phyloP scores from a whole-genome alignment of 2,329 filamentous ascomycete genomes.

The Akanthomyces uredinophilus region DNA sequence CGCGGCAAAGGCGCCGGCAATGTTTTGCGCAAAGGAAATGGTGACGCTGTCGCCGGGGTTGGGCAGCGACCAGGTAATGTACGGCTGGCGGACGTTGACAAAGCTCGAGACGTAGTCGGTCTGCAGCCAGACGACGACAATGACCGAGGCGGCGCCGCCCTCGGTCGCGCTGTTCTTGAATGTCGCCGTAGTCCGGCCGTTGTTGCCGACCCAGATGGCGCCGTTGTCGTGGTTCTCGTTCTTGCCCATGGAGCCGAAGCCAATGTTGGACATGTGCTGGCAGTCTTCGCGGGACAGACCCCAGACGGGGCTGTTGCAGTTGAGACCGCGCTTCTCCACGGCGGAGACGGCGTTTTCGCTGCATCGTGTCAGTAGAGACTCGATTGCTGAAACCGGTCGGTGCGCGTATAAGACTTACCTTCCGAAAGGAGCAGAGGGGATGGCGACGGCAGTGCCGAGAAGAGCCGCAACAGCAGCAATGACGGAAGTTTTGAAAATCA shows the following conservation, averaged over 20 bases:
- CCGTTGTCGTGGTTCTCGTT: constrained; percentile 22
- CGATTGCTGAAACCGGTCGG: too few relatives aligned
- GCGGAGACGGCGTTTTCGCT: neutral
- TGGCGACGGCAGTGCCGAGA: neutral
- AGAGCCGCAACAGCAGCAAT: constrained; percentile 6
- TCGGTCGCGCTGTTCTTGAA: constrained; percentile 24
- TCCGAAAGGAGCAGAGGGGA: neutral
- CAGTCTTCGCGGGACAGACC: constrained; percentile 24
- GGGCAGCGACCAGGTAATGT: constrained; percentile 35
- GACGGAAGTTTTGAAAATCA: constrained; percentile 5
- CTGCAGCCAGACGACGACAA: constrained; percentile 25
- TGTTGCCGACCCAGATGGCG: constrained; percentile 26
- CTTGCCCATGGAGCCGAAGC: constrained; percentile 22
- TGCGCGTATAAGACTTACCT: neutral
- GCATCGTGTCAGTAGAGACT: neutral
- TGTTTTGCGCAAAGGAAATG: constrained; percentile 32
- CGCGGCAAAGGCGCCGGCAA: constrained; percentile 36
- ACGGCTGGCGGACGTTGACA: constrained; percentile 24
- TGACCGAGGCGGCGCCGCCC: constrained; percentile 18
- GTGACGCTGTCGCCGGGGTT: constrained; percentile 27
- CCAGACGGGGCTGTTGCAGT: constrained; percentile 18
- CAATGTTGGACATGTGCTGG: constrained; percentile 24
- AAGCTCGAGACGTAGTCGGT: constrained; percentile 21
- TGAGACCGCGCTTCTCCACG: neutral
- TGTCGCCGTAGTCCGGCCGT: constrained; percentile 25